Conservation (phyloP, 495 filamentous ascomycete species). For the Sabuloglossum arenarium region DNA sequence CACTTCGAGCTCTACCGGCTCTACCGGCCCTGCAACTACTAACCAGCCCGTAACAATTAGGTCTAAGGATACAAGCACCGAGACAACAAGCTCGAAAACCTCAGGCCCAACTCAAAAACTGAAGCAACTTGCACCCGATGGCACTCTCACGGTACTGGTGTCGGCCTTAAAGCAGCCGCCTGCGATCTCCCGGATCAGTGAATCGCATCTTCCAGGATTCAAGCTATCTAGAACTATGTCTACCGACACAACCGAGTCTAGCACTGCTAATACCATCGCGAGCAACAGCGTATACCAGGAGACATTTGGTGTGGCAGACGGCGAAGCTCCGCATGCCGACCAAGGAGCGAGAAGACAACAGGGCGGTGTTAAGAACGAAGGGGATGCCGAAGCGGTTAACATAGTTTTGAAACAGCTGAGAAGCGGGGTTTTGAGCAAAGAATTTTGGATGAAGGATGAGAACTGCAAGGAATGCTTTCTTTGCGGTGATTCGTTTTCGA, state of each 20-base stretch:
- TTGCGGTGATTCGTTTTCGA: conserved; percentile 74
- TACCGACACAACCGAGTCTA: neutral
- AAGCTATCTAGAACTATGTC: conserved; percentile 3
- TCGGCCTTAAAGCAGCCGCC: conserved; percentile 8
- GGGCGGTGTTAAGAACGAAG: neutral
- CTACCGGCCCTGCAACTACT: neutral
- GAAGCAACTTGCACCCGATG: neutral
- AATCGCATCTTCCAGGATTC: conserved; percentile 26
- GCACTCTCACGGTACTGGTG: neutral
- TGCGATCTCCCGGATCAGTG: conserved; percentile 23
- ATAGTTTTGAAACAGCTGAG: conserved; percentile 1
- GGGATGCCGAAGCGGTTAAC: neutral
- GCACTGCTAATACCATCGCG: neutral
- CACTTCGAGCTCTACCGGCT: neutral
- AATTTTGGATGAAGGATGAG: conserved; percentile 99
- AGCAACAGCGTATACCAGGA: neutral
- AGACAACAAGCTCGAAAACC: neutral
- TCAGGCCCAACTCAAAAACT: neutral
- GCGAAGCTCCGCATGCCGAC: neutral
- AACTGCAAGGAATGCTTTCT: conserved; percentile 95
- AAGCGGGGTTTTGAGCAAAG: conserved; percentile 48
- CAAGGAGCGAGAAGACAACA: neutral
- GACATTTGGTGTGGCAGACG: neutral
- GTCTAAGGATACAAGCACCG: neutral
- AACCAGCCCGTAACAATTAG: neutral